phyloP scores from a whole-genome alignment of 2,329 filamentous ascomycete genomes.

The Chrysoporthe puriensis region DNA sequence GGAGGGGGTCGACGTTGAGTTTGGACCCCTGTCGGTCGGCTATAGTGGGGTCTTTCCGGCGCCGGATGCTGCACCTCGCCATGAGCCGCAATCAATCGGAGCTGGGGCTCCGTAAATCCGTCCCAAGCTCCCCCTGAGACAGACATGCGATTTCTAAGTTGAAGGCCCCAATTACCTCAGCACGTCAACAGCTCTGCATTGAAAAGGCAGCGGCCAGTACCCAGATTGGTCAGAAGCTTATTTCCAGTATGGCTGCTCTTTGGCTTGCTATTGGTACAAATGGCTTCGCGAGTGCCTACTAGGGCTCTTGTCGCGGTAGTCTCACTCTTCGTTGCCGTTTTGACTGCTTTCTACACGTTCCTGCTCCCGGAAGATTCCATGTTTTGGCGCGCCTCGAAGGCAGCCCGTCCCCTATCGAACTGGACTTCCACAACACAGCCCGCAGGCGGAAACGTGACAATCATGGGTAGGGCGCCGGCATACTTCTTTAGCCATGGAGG shows the following conservation, averaged over 20 bases:
- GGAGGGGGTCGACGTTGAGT: background rate
- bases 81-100: conserved; percentile 7
- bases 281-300: conserved; percentile 18
- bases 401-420: conserved; percentile 3
- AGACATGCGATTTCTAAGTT: conserved; percentile 3
- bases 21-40: background rate
- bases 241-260: conserved; percentile 14
- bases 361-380: conserved; percentile 14
- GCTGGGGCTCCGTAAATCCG: background rate
- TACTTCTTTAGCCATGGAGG: conserved; percentile 58
- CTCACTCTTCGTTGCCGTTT: conserved; percentile 18
- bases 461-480: conserved; percentile 43
- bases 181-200: conserved; percentile 5
- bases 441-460: conserved; percentile 28
- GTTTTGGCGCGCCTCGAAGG: conserved; percentile 15
- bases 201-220: background rate
- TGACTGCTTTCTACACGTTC: conserved; percentile 18
- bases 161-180: conserved; percentile 23
- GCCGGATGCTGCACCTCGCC: conserved; percentile 13
- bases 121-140: background rate
- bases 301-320: conserved; percentile 13
- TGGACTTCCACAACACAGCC: background rate
- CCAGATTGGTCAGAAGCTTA: background rate
- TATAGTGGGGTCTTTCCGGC: background rate
- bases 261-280: background rate